A percentile compares a stretch with the other conserved stretches of the same genome.
These are phyloP conservation scores for Inga laurina DNA, from an alignment of 306 rosid genomes.

Conservation along the genomic window DNA sequence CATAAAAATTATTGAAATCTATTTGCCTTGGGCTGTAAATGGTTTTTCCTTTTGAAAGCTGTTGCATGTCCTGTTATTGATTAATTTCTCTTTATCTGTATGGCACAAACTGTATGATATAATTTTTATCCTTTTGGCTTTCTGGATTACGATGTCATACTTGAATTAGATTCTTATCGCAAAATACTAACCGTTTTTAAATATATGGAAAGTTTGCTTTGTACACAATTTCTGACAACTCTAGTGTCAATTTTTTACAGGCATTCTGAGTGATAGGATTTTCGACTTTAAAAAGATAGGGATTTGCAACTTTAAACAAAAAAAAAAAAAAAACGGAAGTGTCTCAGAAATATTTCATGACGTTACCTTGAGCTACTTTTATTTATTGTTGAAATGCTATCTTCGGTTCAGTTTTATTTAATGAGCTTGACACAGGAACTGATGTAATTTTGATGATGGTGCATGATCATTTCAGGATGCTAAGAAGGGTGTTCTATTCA, in stretches of 20 bases:
- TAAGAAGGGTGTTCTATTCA: constrained; percentile 87
- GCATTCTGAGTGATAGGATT: background rate
- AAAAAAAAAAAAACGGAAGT: background rate
- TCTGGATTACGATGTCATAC: constrained; percentile 3
- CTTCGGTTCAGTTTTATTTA: background rate
- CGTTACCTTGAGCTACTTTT: background rate
- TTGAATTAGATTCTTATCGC: background rate
- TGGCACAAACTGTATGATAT: background rate
- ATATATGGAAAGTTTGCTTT: background rate
- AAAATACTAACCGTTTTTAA: background rate
- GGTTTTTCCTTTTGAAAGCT: background rate
- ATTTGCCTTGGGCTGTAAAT: background rate
- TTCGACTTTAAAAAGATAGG: background rate
- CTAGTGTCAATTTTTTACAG: background rate
- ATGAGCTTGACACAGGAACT: constrained; percentile 21
- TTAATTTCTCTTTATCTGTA: background rate
- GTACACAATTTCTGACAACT: background rate
- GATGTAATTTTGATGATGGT: constrained; percentile 18
- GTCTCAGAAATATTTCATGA: constrained; percentile 2
- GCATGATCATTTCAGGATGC: constrained; percentile 70
- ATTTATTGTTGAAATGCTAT: constrained; percentile 7
- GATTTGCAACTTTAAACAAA: background rate
- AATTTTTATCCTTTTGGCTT: background rate
- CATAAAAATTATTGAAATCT: too few relatives aligned
- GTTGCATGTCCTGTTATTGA: background rate